Conservation (phyloP, 805 yeast genomes). For the Lipomyces chichibuensis region DNA sequence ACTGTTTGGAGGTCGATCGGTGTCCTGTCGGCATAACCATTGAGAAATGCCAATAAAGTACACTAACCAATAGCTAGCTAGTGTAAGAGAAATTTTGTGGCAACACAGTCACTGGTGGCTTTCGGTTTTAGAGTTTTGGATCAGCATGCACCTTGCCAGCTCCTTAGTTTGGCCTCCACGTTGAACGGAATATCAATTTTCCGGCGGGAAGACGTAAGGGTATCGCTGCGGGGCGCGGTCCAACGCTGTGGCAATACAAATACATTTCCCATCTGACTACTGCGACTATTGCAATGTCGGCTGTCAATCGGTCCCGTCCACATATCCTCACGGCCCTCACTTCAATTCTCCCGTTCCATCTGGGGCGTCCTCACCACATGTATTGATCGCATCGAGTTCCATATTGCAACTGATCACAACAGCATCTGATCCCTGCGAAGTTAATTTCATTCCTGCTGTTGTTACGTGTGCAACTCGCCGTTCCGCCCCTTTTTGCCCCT, state of each 20-base stretch:
- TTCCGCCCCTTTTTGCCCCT: conserved; percentile 4
- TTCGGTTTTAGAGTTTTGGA: background rate
- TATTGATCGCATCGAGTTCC: background rate
- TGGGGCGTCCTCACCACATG: background rate
- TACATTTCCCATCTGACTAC: too few relatives aligned
- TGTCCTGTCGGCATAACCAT: too few relatives aligned
- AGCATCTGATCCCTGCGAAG: background rate
- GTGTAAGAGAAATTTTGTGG: too few relatives aligned
- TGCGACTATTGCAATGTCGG: background rate
- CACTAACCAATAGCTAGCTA: too few relatives aligned
- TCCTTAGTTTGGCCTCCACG: background rate
- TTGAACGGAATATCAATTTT: background rate
- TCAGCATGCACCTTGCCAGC: too few relatives aligned
- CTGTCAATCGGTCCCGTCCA: background rate
- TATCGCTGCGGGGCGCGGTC: background rate
- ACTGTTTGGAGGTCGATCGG: too few relatives aligned
- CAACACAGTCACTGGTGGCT: background rate
- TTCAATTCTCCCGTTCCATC: background rate
- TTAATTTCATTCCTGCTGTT: background rate
- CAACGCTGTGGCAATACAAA: background rate
- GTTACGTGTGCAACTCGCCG: background rate
- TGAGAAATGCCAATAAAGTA: too few relatives aligned
- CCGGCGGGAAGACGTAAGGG: background rate
- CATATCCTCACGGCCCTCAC: too few relatives aligned
- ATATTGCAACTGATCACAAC: background rate